Percentiles rank a stretch among this genome's conserved stretches.
phyloP scores from a whole-genome alignment of 352 stramenopile genomes.

The Globisporangium mamillatum region DNA sequence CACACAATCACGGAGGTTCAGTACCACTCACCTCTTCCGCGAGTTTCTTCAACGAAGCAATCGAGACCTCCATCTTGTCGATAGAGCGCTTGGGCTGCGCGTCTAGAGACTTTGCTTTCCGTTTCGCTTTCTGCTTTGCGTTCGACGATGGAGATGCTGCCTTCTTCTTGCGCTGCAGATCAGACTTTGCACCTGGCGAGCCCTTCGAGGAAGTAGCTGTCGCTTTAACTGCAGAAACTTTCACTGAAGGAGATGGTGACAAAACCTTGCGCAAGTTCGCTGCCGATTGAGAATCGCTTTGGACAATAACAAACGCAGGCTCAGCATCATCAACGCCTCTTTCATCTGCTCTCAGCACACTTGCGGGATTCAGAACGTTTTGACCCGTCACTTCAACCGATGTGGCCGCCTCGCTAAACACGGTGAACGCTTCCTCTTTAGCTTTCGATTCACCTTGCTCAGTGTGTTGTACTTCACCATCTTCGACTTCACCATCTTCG shows the following conservation, averaged over 20 bases:
- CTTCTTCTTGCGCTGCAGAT: not conserved
- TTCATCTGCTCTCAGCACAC: not conserved
- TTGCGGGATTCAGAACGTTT: not conserved
- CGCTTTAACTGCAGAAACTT: not conserved
- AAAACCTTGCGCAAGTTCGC: not conserved
- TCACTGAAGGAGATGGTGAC: not conserved
- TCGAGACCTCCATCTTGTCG: conserved; percentile 27
- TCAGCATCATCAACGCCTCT: not conserved
- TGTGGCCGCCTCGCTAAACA: not conserved
- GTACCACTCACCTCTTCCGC: conserved; percentile 22
- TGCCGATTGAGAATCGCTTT: not conserved
- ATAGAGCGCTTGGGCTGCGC: conserved; percentile 20
- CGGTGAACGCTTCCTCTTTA: not conserved
- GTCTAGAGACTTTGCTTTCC: not conserved
- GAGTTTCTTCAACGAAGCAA: conserved; percentile 30
- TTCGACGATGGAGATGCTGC: not conserved
- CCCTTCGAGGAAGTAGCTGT: not conserved
- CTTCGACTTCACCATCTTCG: not conserved
- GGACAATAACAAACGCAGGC: not conserved
- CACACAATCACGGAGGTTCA: not conserved
- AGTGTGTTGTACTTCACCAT: not conserved
- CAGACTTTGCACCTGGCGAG: not conserved
- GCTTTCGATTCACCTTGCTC: not conserved
- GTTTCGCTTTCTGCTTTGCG: conserved; percentile 6
- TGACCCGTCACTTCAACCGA: not conserved